Base-by-base conservation (phyloP, 2,329 filamentous ascomycete species). In the Teratosphaeriaceae sp. region DNA sequence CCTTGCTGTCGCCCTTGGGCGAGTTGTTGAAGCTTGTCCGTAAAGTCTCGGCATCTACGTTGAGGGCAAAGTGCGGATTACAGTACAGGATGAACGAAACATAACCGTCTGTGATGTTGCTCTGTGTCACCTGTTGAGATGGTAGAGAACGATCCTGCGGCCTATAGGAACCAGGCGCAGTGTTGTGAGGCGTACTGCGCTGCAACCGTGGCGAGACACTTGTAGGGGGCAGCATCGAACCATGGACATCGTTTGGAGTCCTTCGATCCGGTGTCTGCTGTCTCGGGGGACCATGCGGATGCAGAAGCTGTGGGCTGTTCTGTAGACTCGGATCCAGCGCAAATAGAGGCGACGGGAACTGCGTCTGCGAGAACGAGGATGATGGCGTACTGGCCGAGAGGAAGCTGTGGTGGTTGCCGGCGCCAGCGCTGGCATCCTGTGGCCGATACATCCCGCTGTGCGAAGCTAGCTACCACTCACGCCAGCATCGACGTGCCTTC, bases 51-150 rank as follows among this genome's bases (percentile, higher is more conserved):
- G 85, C 84, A 64, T 94, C 84, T 33, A 78, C 77, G 13, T 79
- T 75, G n/a, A 74, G 62, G 2, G 84, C 73, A 38, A 95, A 81
- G 33, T 78, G 81, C 4, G 89, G 89, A 63, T 96, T 96, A 72
- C 89, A 95, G 65, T 88, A 87, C 44, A 96, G 73, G 55, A 96
- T 85, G 62, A 96, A 96, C 52, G 72, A 66, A 46, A 89, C 82
- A 61, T 89, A 96, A 39, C 86, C 82, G 61, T 90, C 80, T 57
- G 89, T 85, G 51, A 96, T 82, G 11, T 76, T 84, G 2, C 77
- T 75, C 54, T 79, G 75, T 2, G 78, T 81, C 22, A 94, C 80
- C 47, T 80, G 70, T 49, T 75, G 78, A 43, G 80, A 71, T 6
- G 89, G 89, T 37, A 90, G 65, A 16, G 65, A 51, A 40, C 76